These are phyloP conservation scores for Cercospora sp. DNA, from an alignment of 2,329 filamentous ascomycete genomes.

Conservation along the genomic window DNA sequence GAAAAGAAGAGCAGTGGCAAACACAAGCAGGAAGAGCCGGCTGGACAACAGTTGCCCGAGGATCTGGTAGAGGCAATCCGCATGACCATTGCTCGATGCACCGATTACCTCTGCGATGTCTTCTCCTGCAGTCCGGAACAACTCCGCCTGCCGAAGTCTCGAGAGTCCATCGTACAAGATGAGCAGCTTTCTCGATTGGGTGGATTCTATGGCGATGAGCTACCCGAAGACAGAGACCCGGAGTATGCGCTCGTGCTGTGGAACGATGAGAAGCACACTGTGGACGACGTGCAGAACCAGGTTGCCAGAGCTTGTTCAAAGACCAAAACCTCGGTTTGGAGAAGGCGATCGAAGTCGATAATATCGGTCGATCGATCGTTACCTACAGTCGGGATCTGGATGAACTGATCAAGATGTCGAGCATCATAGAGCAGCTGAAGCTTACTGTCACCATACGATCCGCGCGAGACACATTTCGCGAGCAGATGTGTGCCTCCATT, in stretches of 20 bases:
- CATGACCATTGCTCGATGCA: slow-evolving; percentile 78
- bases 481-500: slow-evolving; percentile 98
- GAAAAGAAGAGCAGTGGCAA: slow-evolving; percentile 55
- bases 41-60: slow-evolving; percentile 59
- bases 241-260: slow-evolving; percentile 87
- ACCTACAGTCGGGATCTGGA: slow-evolving; percentile 72
- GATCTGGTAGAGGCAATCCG: slow-evolving; percentile 76
- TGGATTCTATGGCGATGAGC: slow-evolving; percentile 66
- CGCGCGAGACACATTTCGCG: slow-evolving; percentile 89
- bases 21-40: slow-evolving; percentile 48
- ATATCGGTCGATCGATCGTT: slow-evolving; percentile 82
- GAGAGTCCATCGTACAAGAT: slow-evolving; percentile 76
- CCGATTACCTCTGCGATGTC: slow-evolving; percentile 97
- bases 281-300: slow-evolving; percentile 85
- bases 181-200: slow-evolving; percentile 73
- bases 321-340: slow-evolving; percentile 66
- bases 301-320: slow-evolving; percentile 85
- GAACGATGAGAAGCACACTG: slow-evolving; percentile 99
- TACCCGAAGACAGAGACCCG: slow-evolving; percentile 58
- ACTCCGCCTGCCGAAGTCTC: slow-evolving; percentile 79
- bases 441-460: slow-evolving; percentile 94
- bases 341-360: slow-evolving; percentile 85
- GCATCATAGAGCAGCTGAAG: slow-evolving; percentile 90
- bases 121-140: slow-evolving; percentile 98
- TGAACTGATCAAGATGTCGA: slow-evolving; percentile 73